Base-by-base conservation (phyloP, 2,329 filamentous ascomycete species). In the Aspergillus chevalieri region DNA sequence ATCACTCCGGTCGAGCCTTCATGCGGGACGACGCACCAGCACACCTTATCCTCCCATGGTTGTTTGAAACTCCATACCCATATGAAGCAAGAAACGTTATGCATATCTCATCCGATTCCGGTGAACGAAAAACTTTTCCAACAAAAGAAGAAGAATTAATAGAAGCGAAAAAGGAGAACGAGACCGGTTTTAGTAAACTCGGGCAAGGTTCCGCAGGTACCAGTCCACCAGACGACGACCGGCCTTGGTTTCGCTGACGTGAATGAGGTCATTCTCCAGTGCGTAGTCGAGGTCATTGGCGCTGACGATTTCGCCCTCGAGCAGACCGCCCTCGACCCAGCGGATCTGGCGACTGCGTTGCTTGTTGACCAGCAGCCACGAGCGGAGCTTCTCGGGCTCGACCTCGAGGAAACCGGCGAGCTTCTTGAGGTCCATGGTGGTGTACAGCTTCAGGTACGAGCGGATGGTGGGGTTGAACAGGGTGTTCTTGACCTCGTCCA, bases 401-500 rank as follows among this genome's bases (percentile, higher is more conserved):
- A 96, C 89, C 65, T 97, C 93, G 48, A 98, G 81, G 83, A 98
- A 98, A 52, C 91, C 91, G 54, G 93, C 89, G 54, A 98, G 84
- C 78, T 98, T 98, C 79, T 92, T 93, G 56, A 98, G 80, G 66
- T 98, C 93, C 92, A 98, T 97, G 61, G 93, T 98, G 43, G 93
- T 97, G 83, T 98, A 98, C 49, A 98, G 86, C 70, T 95, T 93
- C 60, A 98, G 83, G 79, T 98, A 98, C 55, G 91, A 96, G 80
- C 95, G 95, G 71, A 98, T 87, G 43, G 91, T 96, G 42, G 93
- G 93, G 71, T 89, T 92, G 84, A 84, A 95, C 83, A 98, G 93
- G 75, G 95, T 97, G 75, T 89, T 96, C 84, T 95, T 95, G 73
- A 98, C 92, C 78, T 98, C 93, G 62, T 96, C 91, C 92, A 98